These are phyloP conservation scores for cucumber (Cucumis sativus) DNA, from an alignment of 306 rosid species.

Conservation along the genomic window Cucumber_9930_V3 NC_026657.2:31057001-31057500, in stretches of 20 bases:
- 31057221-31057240: constrained; percentile 93
- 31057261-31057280: constrained; percentile 72
- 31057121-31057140: neutral
- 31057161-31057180: neutral
- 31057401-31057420: neutral
- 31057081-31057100: neutral
- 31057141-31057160: neutral
- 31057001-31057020: neutral
- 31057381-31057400: constrained; percentile 63
- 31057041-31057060: neutral
- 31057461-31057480: neutral
- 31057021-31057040: neutral
- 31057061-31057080: neutral
- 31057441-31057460: neutral
- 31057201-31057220: constrained; percentile 75
- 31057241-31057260: constrained; percentile 75
- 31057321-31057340: constrained; percentile 50
- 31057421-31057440: neutral
- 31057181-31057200: neutral
- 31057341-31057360: constrained; percentile 33
- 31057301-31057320: constrained; percentile 88
- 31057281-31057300: constrained; percentile 77
- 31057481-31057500: neutral
- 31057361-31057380: constrained; percentile 50
- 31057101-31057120: neutral